A percentile compares a stretch with the other conserved stretches of the same genome.
Evolutionary conservation across 371 early-diverging fungal genomes (phyloP).

Genomic region (Lichtheimia ornata): DNA sequence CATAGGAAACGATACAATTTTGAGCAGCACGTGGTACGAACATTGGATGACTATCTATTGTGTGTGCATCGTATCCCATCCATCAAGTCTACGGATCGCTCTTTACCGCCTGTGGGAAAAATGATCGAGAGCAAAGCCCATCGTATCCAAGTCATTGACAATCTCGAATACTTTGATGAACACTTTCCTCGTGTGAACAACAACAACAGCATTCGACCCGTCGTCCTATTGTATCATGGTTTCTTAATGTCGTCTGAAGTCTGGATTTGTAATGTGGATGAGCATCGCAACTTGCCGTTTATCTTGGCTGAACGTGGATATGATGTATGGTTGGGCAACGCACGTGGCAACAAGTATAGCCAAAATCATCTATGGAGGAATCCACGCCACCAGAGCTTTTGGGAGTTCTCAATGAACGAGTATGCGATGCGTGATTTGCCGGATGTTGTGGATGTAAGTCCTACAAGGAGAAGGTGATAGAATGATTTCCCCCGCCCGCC

Average conservation of each 20-base stretch:
- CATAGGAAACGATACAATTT: constrained; percentile 60
- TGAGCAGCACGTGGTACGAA: constrained; percentile 87
- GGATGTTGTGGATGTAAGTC: constrained; percentile 74
- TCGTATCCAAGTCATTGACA: constrained; percentile 35
- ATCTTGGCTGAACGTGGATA: constrained; percentile 82
- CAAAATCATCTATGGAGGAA: constrained; percentile 77
- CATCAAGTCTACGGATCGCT: constrained; percentile 1
- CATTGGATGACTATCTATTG: constrained; percentile 87
- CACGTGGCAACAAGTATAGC: constrained; percentile 95
- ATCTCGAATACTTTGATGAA: constrained; percentile 30
- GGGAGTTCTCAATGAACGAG: constrained; percentile 95
- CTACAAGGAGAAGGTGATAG: not conserved
- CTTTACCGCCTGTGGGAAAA: constrained; percentile 1
- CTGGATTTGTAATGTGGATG: constrained; percentile 84
- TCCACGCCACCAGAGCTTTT: constrained; percentile 75
- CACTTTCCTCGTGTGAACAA: constrained; percentile 14
- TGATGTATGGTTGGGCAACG: constrained; percentile 97
- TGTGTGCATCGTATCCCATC: constrained; percentile 84
- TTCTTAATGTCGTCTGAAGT: constrained; percentile 93
- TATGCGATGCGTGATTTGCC: constrained; percentile 88
- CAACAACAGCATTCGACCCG: constrained; percentile 56
- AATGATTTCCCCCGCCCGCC: not conserved
- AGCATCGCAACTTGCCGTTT: constrained; percentile 69
- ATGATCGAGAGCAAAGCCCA: constrained; percentile 8
- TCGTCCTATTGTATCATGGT: constrained; percentile 93